Percentiles rank a stretch among this genome's conserved stretches.
These are phyloP conservation scores for Rosa rugosa DNA, from an alignment of 306 rosid genomes.

Conservation along the genomic window DNA sequence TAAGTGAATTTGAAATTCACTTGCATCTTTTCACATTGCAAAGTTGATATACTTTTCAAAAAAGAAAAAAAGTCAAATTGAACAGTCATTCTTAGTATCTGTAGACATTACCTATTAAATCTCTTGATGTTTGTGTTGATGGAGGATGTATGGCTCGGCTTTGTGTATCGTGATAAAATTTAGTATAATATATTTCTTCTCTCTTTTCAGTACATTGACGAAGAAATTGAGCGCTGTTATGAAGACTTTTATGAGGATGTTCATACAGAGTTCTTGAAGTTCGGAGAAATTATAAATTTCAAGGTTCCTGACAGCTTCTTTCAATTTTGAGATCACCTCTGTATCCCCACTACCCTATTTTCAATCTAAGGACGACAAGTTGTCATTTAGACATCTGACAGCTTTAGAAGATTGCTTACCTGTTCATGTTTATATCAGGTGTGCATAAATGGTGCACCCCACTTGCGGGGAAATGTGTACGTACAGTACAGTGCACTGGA, in stretches of 20 bases:
- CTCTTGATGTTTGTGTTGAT: not conserved
- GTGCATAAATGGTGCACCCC: slow-evolving; percentile 91
- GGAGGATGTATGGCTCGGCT: slow-evolving; percentile 11
- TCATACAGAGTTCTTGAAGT: slow-evolving; percentile 94
- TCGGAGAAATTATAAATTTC: slow-evolving; percentile 92
- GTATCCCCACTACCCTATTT: not conserved
- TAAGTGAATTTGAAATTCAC: not conserved
- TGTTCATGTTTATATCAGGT: slow-evolving; percentile 53
- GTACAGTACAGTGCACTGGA: slow-evolving; percentile 70
- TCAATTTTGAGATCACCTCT: not conserved
- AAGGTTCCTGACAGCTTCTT: slow-evolving; percentile 61
- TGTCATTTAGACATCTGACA: not conserved
- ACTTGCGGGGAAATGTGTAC: slow-evolving; percentile 90
- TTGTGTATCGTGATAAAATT: slow-evolving; percentile 7
- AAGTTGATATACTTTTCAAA: not conserved
- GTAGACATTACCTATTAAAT: not conserved
- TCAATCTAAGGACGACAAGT: not conserved
- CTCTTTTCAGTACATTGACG: slow-evolving; percentile 76
- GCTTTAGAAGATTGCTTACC: not conserved
- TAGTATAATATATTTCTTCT: slow-evolving; percentile 15
- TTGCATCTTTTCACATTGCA: slow-evolving; percentile 1
- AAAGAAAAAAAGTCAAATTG: not conserved
- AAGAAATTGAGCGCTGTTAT: slow-evolving; percentile 73
- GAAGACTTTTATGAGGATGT: slow-evolving; percentile 97
- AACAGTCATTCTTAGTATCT: not conserved